A percentile compares a stretch with the other conserved stretches of the same genome.
These are phyloP conservation scores for Apiotrichum siamense DNA, from an alignment of 1,284 basidiomycete species.

Conservation along the genomic window DNA sequence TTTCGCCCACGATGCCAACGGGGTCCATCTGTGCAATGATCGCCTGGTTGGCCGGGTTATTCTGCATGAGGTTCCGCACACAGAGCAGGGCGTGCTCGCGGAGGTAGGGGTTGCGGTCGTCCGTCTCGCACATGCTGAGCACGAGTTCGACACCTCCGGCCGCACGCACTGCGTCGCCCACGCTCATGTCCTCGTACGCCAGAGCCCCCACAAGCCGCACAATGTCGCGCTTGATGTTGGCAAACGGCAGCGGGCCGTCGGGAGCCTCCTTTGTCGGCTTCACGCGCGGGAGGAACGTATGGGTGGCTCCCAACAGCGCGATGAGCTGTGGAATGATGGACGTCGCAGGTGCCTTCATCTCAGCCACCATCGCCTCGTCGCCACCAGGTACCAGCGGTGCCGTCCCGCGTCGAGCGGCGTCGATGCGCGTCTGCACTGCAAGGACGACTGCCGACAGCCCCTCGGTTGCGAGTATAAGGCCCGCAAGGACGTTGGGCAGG, in stretches of 20 bases:
- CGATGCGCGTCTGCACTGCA: constrained; percentile 33
- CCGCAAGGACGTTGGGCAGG: constrained; percentile 62
- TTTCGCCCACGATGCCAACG: constrained; percentile 51
- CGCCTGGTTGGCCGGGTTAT: constrained; percentile 70
- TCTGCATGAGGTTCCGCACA: constrained; percentile 66
- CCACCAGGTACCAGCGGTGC: not conserved
- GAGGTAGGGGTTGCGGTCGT: constrained; percentile 82
- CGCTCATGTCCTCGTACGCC: constrained; percentile 56
- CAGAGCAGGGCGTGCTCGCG: constrained; percentile 83
- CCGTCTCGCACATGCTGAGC: constrained; percentile 77
- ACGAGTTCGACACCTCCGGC: constrained; percentile 70
- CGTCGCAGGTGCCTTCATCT: constrained; percentile 39
- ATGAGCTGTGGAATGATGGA: constrained; percentile 58
- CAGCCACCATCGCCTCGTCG: constrained; percentile 24
- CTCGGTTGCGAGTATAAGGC: constrained; percentile 67
- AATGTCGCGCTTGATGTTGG: constrained; percentile 57
- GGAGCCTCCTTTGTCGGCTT: constrained; percentile 46
- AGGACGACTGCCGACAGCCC: constrained; percentile 46
- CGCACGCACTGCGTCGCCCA: constrained; percentile 66
- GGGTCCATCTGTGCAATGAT: constrained; percentile 68
- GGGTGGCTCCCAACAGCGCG: constrained; percentile 61
- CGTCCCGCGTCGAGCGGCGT: not conserved
- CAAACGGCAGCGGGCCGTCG: constrained; percentile 58
- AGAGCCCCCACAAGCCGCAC: constrained; percentile 72
- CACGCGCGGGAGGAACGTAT: constrained; percentile 70